phyloP scores from a whole-genome alignment of 192 early-diverging fungal genomes.

The Backusella australiensis region DNA sequence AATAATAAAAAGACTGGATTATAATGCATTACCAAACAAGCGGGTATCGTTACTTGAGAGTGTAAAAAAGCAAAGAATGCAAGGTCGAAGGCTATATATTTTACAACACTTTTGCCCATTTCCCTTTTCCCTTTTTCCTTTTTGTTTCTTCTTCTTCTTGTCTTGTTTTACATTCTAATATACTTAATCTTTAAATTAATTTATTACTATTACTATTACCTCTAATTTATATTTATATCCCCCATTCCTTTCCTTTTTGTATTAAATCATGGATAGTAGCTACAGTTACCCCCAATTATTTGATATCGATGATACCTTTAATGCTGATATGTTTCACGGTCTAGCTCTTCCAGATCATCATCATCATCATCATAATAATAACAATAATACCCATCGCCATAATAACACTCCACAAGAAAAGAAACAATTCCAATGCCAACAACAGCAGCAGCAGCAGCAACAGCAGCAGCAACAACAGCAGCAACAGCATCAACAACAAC shows the following conservation, averaged over 20 bases:
- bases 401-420: neutral
- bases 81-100: neutral
- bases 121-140: neutral
- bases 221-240: neutral
- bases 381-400: neutral
- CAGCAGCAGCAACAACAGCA: neutral
- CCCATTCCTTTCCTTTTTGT: slow-evolving; percentile 14
- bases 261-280: slow-evolving; percentile 8
- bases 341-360: neutral
- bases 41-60: neutral
- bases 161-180: neutral
- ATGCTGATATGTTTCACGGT: slow-evolving; percentile 11
- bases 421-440: neutral
- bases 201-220: neutral
- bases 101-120: neutral
- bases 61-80: slow-evolving; percentile 13
- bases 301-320: slow-evolving; percentile 15
- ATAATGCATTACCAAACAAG: neutral
- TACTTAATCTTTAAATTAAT: neutral
- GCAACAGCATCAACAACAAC: neutral
- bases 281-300: slow-evolving; percentile 14
- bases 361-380: neutral
- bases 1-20: neutral
- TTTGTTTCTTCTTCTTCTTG: neutral
- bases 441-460: neutral